phyloP scores from a whole-genome alignment of 192 early-diverging fungal species.

The Coemansia sp. region DNA sequence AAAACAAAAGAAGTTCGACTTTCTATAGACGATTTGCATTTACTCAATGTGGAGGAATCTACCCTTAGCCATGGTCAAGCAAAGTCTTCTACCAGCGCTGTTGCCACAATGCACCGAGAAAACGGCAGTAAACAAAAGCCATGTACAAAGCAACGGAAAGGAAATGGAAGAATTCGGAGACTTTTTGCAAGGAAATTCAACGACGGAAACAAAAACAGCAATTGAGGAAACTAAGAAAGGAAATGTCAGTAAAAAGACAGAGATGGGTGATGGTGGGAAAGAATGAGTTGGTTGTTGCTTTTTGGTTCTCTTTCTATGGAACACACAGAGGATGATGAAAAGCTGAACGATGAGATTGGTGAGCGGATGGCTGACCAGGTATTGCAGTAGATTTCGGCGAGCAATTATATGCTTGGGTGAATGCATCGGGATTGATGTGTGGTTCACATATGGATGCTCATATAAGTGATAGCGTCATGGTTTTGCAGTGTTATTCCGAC shows the following conservation, averaged over 20 bases:
- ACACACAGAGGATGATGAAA: too few relatives aligned
- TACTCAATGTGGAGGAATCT: constrained; percentile 17
- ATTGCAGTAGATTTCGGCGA: constrained; percentile 26
- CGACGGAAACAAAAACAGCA: background rate
- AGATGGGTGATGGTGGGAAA: too few relatives aligned
- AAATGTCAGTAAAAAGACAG: too few relatives aligned
- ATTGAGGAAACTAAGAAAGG: too few relatives aligned
- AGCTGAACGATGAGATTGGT: too few relatives aligned
- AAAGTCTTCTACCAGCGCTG: constrained; percentile 18
- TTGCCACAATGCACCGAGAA: constrained; percentile 8
- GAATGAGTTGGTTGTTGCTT: too few relatives aligned
- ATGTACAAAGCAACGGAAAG: background rate
- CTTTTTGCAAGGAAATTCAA: constrained; percentile 13
- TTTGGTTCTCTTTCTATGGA: too few relatives aligned
- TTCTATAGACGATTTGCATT: constrained; percentile 16
- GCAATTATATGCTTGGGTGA: constrained; percentile 23
- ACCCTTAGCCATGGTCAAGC: constrained; percentile 1
- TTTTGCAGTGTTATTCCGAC: constrained; percentile 22
- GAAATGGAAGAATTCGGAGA: constrained; percentile 37
- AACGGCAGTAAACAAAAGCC: background rate
- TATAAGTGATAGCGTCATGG: constrained; percentile 32
- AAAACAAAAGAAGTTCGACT: background rate
- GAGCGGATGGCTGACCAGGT: constrained; percentile 21
- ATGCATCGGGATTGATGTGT: constrained; percentile 34
- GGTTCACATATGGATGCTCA: constrained; percentile 20